Evolutionary conservation across 2,329 filamentous ascomycete species (phyloP), one percentile per base, ranked within the genome.

Genomic region (Trichoderma sp.): DNA sequence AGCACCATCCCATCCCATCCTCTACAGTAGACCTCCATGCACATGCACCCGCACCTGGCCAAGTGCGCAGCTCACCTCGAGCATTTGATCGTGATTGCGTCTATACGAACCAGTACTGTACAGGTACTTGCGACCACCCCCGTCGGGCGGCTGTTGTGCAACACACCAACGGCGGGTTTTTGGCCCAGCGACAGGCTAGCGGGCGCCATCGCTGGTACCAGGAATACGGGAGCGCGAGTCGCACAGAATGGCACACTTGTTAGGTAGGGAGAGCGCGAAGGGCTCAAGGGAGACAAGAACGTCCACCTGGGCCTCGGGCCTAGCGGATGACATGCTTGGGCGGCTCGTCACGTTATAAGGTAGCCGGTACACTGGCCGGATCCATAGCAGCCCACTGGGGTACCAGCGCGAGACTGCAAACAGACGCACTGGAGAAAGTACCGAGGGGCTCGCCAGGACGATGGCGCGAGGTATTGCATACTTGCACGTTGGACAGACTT

Each of bases 151-250:
- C 57, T 55, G 53, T 71, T 71, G 70, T 66, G 70, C 63, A 55
- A 67, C 70, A 71, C 70, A 71, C 70, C 70, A 71, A 20, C 28
- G 30, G 70, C 63, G 62, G 53, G 39, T 67, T 71, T 68, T 55
- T 39, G 20, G 34, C 59, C 43, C 34, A n/a, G 55, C 55, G n/a
- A 20, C 28, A 55, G 53, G 30, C 62, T 55, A 50, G 57, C 57
- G 36, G 55, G 58, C 58, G 70, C 36, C 58, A 28, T 66, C 67
- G 70, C 50, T 70, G 65, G 67, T 70, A 70, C 47, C 59, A 68
- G 65, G 23, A 68, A 59, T 50, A 59, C 53, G 53, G 65, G 36
- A 47, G 53, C 34, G 28, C 55, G 55, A 59, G 55, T 59, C 55
- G 55, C 28, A 32, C 55, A 62, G n/a, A 62, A 36, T 39, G 34